Conservation (phyloP, 2,329 filamentous ascomycete genomes). For the Aspergillus carbonarius region DNA sequence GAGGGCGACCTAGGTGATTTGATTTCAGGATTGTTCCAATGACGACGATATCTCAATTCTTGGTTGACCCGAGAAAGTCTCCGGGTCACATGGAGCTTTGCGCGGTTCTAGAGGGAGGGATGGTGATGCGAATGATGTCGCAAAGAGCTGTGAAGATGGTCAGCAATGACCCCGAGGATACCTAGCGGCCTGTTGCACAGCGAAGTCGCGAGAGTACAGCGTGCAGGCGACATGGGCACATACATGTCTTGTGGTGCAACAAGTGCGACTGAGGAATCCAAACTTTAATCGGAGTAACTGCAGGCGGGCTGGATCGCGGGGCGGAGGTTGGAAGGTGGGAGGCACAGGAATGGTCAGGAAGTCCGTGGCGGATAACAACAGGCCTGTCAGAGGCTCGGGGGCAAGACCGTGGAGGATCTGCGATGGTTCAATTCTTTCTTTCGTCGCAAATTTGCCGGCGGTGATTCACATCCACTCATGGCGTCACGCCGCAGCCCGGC, state of each 20-base stretch:
- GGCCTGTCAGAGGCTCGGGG: slow-evolving; percentile 18
- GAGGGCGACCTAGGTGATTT: slow-evolving; percentile 4
- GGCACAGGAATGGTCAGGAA: not conserved
- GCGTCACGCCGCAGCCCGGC: slow-evolving; percentile 13
- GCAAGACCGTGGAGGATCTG: slow-evolving; percentile 20
- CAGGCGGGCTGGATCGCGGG: not conserved
- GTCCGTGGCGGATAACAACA: slow-evolving; percentile 1
- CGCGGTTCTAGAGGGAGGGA: slow-evolving; percentile 1
- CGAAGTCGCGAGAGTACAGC: not conserved
- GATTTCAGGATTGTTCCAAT: slow-evolving; percentile 10
- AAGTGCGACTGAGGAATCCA: not conserved
- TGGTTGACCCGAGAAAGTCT: not conserved
- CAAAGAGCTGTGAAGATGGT: not conserved
- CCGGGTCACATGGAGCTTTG: slow-evolving; percentile 2
- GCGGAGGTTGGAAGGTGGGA: not conserved
- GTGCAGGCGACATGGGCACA: not conserved
- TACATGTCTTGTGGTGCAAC: not conserved
- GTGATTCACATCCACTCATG: slow-evolving; percentile 20
- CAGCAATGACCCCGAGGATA: not conserved
- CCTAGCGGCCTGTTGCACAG: not conserved
- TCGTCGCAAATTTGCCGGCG: slow-evolving; percentile 9
- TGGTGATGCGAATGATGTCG: not conserved
- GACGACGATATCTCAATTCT: slow-evolving; percentile 6
- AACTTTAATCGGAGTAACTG: slow-evolving; percentile 1
- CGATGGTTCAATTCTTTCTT: slow-evolving; percentile 1